Evolutionary conservation across 345 rosid genomes (phyloP), one percentile per base, ranked within the genome.

Genomic region (Corchorus olitorius): DNA sequence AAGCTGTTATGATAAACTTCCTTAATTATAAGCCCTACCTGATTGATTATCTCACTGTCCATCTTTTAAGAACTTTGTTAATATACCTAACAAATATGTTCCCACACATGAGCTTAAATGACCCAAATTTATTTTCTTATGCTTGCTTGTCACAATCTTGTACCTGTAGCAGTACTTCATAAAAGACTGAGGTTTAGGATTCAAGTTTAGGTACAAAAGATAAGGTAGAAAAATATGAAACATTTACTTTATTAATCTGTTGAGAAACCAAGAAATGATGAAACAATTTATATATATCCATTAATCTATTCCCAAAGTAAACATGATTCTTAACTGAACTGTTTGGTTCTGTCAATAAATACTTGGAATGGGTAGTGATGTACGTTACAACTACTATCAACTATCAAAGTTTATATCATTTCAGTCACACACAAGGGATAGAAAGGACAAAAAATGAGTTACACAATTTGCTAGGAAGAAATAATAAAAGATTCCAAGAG

Each of bases 291-390:
- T 73, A 50, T 75, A 65, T 55, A 39, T 43, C 59, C 7, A 37
- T 73, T 82, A 73, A 48, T 73, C 65, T 45, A 20, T 59, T 64
- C 19, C 59, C 77, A 75, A 53, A 33, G 15, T n/a, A 48, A 46
- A 19, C 35, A 17, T 50, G 9, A 35, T 1, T 75, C 33, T 64
- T 50, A 17, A 55, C 59, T 22, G 17, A 59, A 59, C 16, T 22
- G 64, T 13, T 52, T 4, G n/a, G n/a, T 15, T 15, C 55, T 52
- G 55, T 52, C 55, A 14, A 52, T 15, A 52, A 13, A 52, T 52
- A 15, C 4, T 60, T 12, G 41, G 41, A 33, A 61, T 55, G 5
- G 55, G 65, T 8, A 72, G n/a, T 3, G 20, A 43, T 53, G 11
- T n/a, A 41, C 9, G 1, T 39, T 39, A 6, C 43, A 39, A 39